Conservation (phyloP, 2,329 filamentous ascomycete genomes). For the Remersonia thermophila region DNA sequence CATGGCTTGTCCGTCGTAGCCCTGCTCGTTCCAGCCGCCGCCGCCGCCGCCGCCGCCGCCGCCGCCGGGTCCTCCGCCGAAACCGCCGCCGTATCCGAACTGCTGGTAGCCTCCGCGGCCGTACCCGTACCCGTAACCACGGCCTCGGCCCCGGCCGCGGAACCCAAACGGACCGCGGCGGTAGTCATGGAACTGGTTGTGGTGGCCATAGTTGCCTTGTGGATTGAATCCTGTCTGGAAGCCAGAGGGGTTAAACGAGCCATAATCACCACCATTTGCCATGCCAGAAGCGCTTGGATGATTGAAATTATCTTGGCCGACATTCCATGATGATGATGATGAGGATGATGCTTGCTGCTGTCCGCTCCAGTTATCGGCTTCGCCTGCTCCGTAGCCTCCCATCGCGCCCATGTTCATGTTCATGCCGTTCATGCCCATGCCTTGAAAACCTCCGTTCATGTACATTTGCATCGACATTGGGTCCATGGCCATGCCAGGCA, state of each 20-base stretch:
- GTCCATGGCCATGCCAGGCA: constrained; percentile 79
- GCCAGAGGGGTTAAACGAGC: constrained; percentile 65
- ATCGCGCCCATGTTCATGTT: constrained; percentile 59
- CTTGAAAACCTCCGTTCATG: constrained; percentile 68
- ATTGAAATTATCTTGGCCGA: constrained; percentile 82
- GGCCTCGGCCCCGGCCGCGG: constrained; percentile 52
- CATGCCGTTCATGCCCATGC: constrained; percentile 64
- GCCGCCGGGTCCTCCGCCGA: constrained; percentile 1
- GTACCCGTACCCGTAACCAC: constrained; percentile 39
- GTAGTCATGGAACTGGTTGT: constrained; percentile 70
- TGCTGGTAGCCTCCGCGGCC: constrained; percentile 27
- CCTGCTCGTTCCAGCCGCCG: constrained; percentile 20
- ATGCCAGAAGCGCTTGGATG: constrained; percentile 72
- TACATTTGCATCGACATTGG: constrained; percentile 63
- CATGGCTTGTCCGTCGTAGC: constrained; percentile 13
- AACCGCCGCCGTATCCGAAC: constrained; percentile 8
- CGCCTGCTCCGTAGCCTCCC: constrained; percentile 53
- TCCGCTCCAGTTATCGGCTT: constrained; percentile 64
- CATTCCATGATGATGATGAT: constrained; percentile 53
- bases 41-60: not conserved
- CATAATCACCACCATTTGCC: constrained; percentile 69
- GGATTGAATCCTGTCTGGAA: constrained; percentile 65
- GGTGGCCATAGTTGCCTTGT: constrained; percentile 68
- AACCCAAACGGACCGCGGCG: constrained; percentile 55
- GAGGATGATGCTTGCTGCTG: not conserved